Conservation (phyloP, 2,329 filamentous ascomycete genomes). For the Ceratocystis eucalypticola region DNA sequence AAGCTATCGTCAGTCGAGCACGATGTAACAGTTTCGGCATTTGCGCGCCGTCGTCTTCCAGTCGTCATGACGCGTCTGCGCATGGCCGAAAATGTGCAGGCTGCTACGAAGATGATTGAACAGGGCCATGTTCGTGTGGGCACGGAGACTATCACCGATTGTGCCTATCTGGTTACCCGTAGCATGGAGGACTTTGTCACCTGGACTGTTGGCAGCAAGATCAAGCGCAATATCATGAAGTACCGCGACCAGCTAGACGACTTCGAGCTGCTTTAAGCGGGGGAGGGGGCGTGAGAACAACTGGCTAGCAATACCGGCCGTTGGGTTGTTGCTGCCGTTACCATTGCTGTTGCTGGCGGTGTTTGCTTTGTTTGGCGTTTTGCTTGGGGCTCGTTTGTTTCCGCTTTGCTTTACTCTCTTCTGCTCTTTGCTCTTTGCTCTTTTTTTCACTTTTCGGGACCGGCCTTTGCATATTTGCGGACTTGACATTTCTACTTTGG, state of each 20-base stretch:
- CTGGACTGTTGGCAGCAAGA: slow-evolving; percentile 92
- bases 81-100: slow-evolving; percentile 85
- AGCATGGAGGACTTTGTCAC: slow-evolving; percentile 94
- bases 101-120: slow-evolving; percentile 77
- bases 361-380: slow-evolving; percentile 1
- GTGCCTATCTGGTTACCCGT: slow-evolving; percentile 76
- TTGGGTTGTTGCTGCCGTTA: not conserved
- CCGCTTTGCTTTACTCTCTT: not conserved
- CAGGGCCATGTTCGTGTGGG: slow-evolving; percentile 88
- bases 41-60: slow-evolving; percentile 69
- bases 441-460: not conserved
- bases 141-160: slow-evolving; percentile 78
- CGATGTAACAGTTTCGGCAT: slow-evolving; percentile 75
- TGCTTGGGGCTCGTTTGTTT: not conserved
- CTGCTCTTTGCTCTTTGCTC: not conserved
- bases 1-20: slow-evolving; percentile 78
- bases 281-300: not conserved
- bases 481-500: not conserved
- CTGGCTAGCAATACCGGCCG: slow-evolving; percentile 1
- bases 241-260: slow-evolving; percentile 93
- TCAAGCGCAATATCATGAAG: slow-evolving; percentile 89
- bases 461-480: slow-evolving; percentile 6
- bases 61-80: slow-evolving; percentile 81
- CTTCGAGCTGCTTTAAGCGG: slow-evolving; percentile 68
- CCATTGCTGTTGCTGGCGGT: not conserved